Evolutionary conservation across 306 rosid species (phyloP).

Genomic region (Trifolium subterraneum): DNA sequence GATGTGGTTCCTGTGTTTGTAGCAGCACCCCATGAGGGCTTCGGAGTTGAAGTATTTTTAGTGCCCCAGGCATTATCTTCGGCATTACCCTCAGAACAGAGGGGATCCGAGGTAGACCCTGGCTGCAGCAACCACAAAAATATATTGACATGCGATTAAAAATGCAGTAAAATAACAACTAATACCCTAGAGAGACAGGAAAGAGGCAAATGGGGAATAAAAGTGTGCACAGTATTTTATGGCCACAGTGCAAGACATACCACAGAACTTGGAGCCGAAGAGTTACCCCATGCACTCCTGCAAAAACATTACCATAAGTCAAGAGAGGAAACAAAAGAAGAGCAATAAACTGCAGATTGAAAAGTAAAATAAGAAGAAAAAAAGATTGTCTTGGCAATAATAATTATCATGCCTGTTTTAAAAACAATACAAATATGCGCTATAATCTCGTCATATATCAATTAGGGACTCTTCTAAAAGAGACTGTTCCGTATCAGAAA

Average conservation of each 20-base stretch:
- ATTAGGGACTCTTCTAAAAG: constrained; percentile 10
- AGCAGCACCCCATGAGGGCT: constrained; percentile 75
- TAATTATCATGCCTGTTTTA: background rate
- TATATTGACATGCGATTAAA: background rate
- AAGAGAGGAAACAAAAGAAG: background rate
- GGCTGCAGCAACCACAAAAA: constrained; percentile 51
- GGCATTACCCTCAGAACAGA: constrained; percentile 50
- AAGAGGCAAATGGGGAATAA: background rate
- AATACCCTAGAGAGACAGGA: background rate
- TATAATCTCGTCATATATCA: constrained; percentile 9
- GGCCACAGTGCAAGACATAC: constrained; percentile 51
- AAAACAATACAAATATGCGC: background rate
- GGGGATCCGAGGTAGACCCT: constrained; percentile 57
- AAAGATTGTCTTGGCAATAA: background rate
- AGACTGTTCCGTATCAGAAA: background rate
- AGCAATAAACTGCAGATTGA: background rate
- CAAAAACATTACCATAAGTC: constrained; percentile 37
- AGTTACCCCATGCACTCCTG: constrained; percentile 74
- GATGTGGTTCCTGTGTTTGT: constrained; percentile 43
- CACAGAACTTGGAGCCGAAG: constrained; percentile 56
- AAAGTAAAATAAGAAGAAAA: constrained; percentile 19
- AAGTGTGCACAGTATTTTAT: background rate
- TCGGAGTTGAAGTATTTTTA: constrained; percentile 53
- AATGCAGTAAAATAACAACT: constrained; percentile 13
- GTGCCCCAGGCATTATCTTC: constrained; percentile 71